Evolutionary conservation across 352 stramenopile genomes (phyloP).

Genomic region (Halophytophthora polymorphica): DNA sequence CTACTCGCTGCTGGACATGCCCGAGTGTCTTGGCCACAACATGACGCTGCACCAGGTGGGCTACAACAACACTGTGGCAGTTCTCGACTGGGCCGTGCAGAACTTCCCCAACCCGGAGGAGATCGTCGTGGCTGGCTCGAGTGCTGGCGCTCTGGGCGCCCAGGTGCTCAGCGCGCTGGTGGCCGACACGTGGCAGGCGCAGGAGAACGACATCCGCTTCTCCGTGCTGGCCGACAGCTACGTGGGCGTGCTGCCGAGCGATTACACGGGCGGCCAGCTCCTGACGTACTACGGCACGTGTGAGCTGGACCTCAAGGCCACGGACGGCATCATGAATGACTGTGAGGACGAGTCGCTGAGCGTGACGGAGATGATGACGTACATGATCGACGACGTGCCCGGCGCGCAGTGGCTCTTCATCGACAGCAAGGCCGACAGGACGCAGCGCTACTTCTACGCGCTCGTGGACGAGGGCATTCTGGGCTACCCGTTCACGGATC

Average conservation of each 20-base stretch:
- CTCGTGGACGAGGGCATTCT: constrained; percentile 49
- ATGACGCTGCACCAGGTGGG: constrained; percentile 52
- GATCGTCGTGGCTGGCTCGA: constrained; percentile 56
- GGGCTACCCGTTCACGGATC: constrained; percentile 54
- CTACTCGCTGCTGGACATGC: constrained; percentile 36
- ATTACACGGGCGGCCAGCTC: constrained; percentile 41
- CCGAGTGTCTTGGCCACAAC: constrained; percentile 45
- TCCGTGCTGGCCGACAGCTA: constrained; percentile 64
- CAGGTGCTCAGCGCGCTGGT: constrained; percentile 45
- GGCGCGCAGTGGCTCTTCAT: constrained; percentile 58
- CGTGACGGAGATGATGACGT: constrained; percentile 36
- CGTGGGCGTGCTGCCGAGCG: constrained; percentile 51
- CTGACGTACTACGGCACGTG: constrained; percentile 57
- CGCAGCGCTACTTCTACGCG: constrained; percentile 60
- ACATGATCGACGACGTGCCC: constrained; percentile 31
- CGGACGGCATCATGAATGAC: constrained; percentile 31
- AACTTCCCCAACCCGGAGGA: constrained; percentile 64
- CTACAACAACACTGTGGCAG: constrained; percentile 62
- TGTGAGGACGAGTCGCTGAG: constrained; percentile 38
- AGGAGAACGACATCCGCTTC: constrained; percentile 51
- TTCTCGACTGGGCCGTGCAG: constrained; percentile 52
- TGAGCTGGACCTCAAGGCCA: constrained; percentile 29
- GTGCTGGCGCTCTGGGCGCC: constrained; percentile 47
- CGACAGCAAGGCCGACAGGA: constrained; percentile 54
- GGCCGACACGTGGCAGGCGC: constrained; percentile 53